Percentiles rank a stretch among this genome's conserved stretches.
phyloP scores from a whole-genome alignment of 2,329 filamentous ascomycete species.

The Westerdykella aurantiaca region DNA sequence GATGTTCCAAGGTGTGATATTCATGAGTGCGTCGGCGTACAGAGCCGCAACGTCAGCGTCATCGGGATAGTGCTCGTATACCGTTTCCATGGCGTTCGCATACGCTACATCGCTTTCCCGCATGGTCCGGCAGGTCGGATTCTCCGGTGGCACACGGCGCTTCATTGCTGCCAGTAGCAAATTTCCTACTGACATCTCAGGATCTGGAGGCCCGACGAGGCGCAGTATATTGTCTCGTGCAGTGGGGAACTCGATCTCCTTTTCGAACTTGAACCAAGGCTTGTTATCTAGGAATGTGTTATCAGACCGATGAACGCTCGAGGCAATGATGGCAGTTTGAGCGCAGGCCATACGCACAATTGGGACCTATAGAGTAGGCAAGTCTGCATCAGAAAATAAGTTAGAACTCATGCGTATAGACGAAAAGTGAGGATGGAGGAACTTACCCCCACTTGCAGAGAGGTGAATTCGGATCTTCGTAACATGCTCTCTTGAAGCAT shows the following conservation, averaged over 20 bases:
- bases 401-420: not conserved
- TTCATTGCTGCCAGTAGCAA: conserved; percentile 59
- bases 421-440: not conserved
- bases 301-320: too few species aligned
- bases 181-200: conserved; percentile 46
- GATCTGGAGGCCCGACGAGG: conserved; percentile 44
- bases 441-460: conserved; percentile 62
- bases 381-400: conserved; percentile 26
- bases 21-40: conserved; percentile 62
- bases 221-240: conserved; percentile 47
- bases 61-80: conserved; percentile 48
- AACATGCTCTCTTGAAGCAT: conserved; percentile 59
- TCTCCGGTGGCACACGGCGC: conserved; percentile 38
- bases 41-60: conserved; percentile 60
- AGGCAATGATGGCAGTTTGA: too few species aligned
- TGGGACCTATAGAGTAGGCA: conserved; percentile 66
- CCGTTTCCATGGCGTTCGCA: conserved; percentile 55
- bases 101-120: conserved; percentile 55
- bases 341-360: conserved; percentile 38
- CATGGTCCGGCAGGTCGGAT: conserved; percentile 39
- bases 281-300: conserved; percentile 53
- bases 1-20: conserved; percentile 58
- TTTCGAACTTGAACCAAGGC: conserved; percentile 66
- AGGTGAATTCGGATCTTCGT: conserved; percentile 49
- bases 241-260: conserved; percentile 48